Base-by-base conservation (phyloP, 148 eudicot genomes). In the Tetragonia tetragonoides region DNA sequence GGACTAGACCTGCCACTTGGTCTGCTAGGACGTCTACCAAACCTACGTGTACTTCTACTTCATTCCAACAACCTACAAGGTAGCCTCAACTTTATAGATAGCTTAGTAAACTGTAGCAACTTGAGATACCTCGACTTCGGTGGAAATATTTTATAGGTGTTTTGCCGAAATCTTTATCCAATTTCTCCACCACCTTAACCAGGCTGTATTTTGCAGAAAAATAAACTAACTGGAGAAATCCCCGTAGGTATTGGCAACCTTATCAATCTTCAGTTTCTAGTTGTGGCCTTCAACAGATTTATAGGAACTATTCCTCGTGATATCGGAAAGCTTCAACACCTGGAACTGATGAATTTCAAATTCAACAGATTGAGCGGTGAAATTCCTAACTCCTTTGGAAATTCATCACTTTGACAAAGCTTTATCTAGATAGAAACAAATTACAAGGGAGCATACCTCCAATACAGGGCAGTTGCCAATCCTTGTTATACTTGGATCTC, bases 341-440 rank as follows among this genome's bases (percentile, higher is more conserved):
- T 87, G 51, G 54, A 41, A 37, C 2, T 7, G 1, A 54, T 85
- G 34, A 10, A 23, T 40, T 10, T 85, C 4, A n/a, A 23, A 2
- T 6, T 5, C 15, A 87, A 86, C 62, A 75, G 38, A 15, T 41
- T 89, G 6, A 60, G 75, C 5, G 85, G 84, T 21, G 38, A 3
- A 5, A 75, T 87, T 21, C 90, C 90, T 1, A 34, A n/a, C 5
- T 74, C 80, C 14, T 11, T 86, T 0, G 70, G 76, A 18, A 87
- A 87, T 54, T 42, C 84, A 24, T 60, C 82, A 2, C 59, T 11
- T 47, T 85, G 21, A 46, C 47, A 8, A 4, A 0, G 3, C 44
- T 85, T 15, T 6, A 1, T 34, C 46, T 85, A 42, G 4, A 3
- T 7, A 12, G 53, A 37, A 85, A 81, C 73, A 41, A 40, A 5